Base-by-base conservation (phyloP, 768 basidiomycete genomes). In the Mrakia frigida region DNA sequence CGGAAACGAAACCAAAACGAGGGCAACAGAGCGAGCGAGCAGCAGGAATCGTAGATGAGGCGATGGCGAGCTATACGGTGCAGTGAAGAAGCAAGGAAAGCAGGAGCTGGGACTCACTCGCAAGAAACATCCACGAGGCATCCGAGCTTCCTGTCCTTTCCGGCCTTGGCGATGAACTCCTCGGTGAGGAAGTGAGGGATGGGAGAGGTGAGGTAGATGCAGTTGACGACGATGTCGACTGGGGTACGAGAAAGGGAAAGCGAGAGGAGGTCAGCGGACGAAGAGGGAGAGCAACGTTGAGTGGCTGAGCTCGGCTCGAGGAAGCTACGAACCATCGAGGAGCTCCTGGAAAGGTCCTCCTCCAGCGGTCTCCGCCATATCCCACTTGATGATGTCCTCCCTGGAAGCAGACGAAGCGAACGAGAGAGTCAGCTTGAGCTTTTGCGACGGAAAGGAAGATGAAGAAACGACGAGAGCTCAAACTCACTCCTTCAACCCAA, bases 161-260 rank as follows among this genome's bases (percentile, higher is more conserved):
- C 93, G 18, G 91, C 92, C 31, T 86, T 86, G n/a, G 84, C 84
- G 79, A 97, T 90, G 76, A 88, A 88, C 23, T 83, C 83, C 60
- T 79, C 80, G 43, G 83, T 84, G 77, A 84, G 78, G 81, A 84
- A 84, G 79, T 83, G 83, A 78, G 83, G 83, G 74, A 84, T 84
- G 46, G 82, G 82, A 72, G 79, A 69, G 78, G 89, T 90, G 70
- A 99, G 90, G 84, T 98, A 98, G 83, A 99, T 99, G 87, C 97
- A 98, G 86, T 99, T 99, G 87, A 98, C 89, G 81, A 99, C 98
- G 81, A 99, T 89, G 85, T 99, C 96, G 79, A 94, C 96, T 86
- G 78, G 21, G n/a, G 69, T n/a, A 33, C 9, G 43, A 53, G 43
- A 35, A 14, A n/a, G n/a, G n/a, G 3, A 35, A n/a, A 43, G 60